A percentile compares a stretch with the other conserved stretches of the same genome.
These are phyloP conservation scores for Sporothrix globosa DNA, from an alignment of 2,329 filamentous ascomycete genomes.

Conservation along the genomic window DNA sequence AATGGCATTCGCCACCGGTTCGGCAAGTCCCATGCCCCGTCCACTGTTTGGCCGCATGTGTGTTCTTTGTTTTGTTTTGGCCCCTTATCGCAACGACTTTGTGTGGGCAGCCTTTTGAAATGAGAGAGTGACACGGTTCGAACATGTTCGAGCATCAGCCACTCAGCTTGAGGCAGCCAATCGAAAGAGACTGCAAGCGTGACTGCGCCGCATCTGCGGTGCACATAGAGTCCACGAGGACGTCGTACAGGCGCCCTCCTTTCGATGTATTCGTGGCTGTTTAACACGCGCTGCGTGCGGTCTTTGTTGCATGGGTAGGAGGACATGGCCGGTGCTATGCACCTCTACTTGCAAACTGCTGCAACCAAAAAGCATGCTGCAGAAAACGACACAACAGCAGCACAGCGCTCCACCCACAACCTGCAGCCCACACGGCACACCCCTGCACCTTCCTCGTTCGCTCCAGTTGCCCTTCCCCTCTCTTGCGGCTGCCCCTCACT, in stretches of 20 bases:
- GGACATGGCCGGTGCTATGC: not conserved
- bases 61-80: not conserved
- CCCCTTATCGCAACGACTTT: not conserved
- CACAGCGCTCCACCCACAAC: not conserved
- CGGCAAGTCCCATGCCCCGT: not conserved
- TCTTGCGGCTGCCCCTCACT: not conserved
- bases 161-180: not conserved
- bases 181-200: not conserved
- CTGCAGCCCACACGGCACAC: conserved; percentile 1
- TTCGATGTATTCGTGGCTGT: not conserved
- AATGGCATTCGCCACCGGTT: not conserved
- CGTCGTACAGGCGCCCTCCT: not conserved
- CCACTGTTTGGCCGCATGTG: not conserved
- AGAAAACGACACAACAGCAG: not conserved
- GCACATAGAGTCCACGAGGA: not conserved
- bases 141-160: not conserved
- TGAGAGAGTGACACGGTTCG: no score
- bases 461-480: not conserved
- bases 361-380: no score
- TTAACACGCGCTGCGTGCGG: no score
- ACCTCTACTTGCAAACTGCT: not conserved
- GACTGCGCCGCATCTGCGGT: not conserved
- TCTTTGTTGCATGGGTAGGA: no score
- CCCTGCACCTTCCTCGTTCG: conserved; percentile 6
- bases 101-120: no score